Evolutionary conservation across 2,329 filamentous ascomycete genomes (phyloP), one percentile per base, ranked within the genome.

Genomic region (Catunica adiposa): DNA sequence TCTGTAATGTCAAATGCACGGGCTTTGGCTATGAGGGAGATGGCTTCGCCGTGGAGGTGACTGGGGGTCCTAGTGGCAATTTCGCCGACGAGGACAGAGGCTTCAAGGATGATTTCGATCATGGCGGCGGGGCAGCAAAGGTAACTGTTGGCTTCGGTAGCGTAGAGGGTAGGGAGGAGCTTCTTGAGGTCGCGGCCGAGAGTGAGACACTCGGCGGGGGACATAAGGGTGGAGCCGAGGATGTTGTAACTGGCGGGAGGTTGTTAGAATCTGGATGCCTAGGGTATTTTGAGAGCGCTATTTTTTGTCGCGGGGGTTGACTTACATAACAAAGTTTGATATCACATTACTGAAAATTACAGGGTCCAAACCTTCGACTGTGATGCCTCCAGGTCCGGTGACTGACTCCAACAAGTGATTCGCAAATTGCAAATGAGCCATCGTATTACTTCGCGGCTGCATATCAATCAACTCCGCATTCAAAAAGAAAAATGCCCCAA

Each of bases 381-480:
- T 59, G 2, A 61, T 59, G 29, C 42, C 53, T n/a, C 59, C 62
- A 15, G 66, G 63, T 3, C 64, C 63, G 4, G 64, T 64, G 3
- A 71, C 62, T 11, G 70, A 61, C 40, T 66, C 65, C 60, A 71
- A 63, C 26, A 75, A 68, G 56, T 64, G 68, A 53, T 69, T 69
- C 22, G 71, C 72, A 5, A 71, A 73, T 31, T 70, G 67, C 47
- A 76, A 65, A 61, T 76, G 73, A 46, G 68, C 64, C 59, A 69
- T 69, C 73, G 73, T 75, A 56, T 67, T 66, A 22, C 66, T 66
- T 57, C 67, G 69, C 29, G 29, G 29, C 11, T 73, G 70, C 9
- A 73, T 63, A 59, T 76, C 73, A 48, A 76, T 71, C n/a, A 76
- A 64, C 53, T 75, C 67, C 58, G 76, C 73, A 58, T 74, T 73